Percentiles rank a stretch among this genome's conserved stretches.
Conservation (phyloP, 441 rosid species). For the Breynia disticha region DNA sequence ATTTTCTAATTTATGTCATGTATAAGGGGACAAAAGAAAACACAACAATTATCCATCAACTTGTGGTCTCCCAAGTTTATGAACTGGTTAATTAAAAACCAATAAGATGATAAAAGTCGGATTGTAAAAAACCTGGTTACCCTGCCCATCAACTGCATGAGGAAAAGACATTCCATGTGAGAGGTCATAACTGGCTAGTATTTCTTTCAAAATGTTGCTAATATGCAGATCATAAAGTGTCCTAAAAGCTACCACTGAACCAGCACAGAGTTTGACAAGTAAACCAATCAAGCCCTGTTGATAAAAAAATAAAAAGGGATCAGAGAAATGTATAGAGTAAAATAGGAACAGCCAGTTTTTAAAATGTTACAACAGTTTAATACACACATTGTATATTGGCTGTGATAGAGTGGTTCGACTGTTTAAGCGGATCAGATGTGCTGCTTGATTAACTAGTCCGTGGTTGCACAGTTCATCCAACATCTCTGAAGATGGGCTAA, state of each 20-base stretch:
- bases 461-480: slow-evolving; percentile 81
- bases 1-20: not conserved
- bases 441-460: slow-evolving; percentile 61
- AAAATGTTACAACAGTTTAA: slow-evolving; percentile 1
- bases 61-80: not conserved
- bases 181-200: slow-evolving; percentile 57
- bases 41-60: not conserved
- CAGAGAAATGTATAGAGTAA: slow-evolving; percentile 6
- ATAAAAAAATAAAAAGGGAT: slow-evolving; percentile 18
- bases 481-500: slow-evolving; percentile 59
- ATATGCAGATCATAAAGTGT: slow-evolving; percentile 73
- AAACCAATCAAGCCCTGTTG: slow-evolving; percentile 83
- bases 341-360: not conserved
- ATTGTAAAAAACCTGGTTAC: slow-evolving; percentile 55
- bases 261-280: slow-evolving; percentile 73
- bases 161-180: slow-evolving; percentile 67
- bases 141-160: slow-evolving; percentile 46
- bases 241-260: slow-evolving; percentile 71
- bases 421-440: slow-evolving; percentile 55
- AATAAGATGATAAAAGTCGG: not conserved
- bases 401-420: slow-evolving; percentile 75
- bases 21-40: not conserved
- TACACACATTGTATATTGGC: slow-evolving; percentile 55
- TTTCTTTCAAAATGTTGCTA: slow-evolving; percentile 66
- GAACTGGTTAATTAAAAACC: not conserved